Percentiles rank a stretch among this genome's conserved stretches.
Evolutionary conservation across 768 basidiomycete genomes (phyloP).

Genomic region (Boletus coccyginus): DNA sequence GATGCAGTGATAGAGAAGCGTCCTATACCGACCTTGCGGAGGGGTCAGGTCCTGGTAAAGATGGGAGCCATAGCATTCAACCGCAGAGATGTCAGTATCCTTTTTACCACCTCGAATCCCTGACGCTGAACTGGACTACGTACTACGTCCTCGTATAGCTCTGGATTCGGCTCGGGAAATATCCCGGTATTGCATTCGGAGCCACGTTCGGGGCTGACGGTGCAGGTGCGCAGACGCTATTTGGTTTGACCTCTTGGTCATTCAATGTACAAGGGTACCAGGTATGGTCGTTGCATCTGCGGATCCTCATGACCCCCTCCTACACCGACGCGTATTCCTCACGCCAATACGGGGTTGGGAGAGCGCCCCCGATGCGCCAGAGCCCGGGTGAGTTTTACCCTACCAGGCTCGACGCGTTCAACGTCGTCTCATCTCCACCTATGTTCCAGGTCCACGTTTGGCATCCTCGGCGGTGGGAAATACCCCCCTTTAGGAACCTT

Average conservation of each 20-base stretch:
- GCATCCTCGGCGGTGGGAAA: constrained; percentile 60
- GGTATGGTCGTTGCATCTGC: constrained; percentile 63
- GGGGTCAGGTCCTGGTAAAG: constrained; percentile 62
- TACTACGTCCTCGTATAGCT: constrained; percentile 39
- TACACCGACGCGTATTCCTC: constrained; percentile 71
- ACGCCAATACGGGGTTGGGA: constrained; percentile 78
- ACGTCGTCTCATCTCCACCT: neutral
- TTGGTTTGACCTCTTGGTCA: neutral
- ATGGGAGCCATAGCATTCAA: constrained; percentile 74
- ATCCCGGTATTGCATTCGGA: constrained; percentile 60
- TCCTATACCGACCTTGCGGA: constrained; percentile 47
- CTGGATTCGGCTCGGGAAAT: constrained; percentile 70
- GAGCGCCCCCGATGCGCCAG: constrained; percentile 59
- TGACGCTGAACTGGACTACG: neutral
- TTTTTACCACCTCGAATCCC: neutral
- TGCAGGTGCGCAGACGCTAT: constrained; percentile 47
- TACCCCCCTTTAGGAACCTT: constrained; percentile 67
- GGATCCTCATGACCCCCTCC: constrained; percentile 50
- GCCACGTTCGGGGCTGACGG: constrained; percentile 70
- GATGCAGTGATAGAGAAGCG: constrained; percentile 53
- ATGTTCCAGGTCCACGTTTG: constrained; percentile 42
- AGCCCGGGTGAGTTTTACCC: constrained; percentile 47
- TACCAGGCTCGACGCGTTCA: neutral
- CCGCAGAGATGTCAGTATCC: constrained; percentile 58
- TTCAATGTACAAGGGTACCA: constrained; percentile 23